These are phyloP conservation scores for Pseudogymnoascus sp. DNA, from an alignment of 2,329 filamentous ascomycete genomes.

Conservation along the genomic window DNA sequence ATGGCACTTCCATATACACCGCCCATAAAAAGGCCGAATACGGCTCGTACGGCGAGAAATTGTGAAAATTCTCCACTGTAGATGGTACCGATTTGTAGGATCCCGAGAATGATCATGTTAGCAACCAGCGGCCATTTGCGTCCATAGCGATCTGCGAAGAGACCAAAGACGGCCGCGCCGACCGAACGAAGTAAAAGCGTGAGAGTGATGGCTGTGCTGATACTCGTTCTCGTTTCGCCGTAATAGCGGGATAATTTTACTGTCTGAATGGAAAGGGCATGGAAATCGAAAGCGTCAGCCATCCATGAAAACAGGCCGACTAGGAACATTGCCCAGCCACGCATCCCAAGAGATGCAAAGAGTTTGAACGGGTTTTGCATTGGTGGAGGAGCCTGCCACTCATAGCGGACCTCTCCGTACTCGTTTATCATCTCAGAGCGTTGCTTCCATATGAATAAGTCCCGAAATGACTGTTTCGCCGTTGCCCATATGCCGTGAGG, in stretches of 20 bases:
- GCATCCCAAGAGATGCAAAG: constrained; percentile 50
- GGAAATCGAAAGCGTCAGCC: constrained; percentile 75
- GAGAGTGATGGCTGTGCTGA: constrained; percentile 28
- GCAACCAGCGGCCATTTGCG: constrained; percentile 77
- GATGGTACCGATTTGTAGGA: constrained; percentile 65
- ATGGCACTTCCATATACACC: constrained; percentile 70
- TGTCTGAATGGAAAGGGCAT: constrained; percentile 70
- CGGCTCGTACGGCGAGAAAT: constrained; percentile 63
- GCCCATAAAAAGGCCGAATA: constrained; percentile 76
- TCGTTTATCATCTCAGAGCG: constrained; percentile 57
- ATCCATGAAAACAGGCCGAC: constrained; percentile 70
- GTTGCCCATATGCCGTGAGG: constrained; percentile 56
- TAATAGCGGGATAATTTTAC: constrained; percentile 54
- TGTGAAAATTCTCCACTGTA: constrained; percentile 42
- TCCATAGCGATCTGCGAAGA: constrained; percentile 69
- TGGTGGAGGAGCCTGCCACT: constrained; percentile 58
- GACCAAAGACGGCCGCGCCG: constrained; percentile 66
- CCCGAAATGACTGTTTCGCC: constrained; percentile 52
- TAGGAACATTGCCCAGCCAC: constrained; percentile 64
- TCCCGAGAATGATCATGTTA: constrained; percentile 66
- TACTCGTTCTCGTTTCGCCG: constrained; percentile 32
- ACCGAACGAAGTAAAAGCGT: constrained; percentile 62
- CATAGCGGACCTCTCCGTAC: constrained; percentile 53
- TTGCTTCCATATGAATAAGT: constrained; percentile 67
- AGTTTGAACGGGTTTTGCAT: constrained; percentile 62